Conservation (phyloP, 306 rosid species). For the Trichosanthes truncata region DNA sequence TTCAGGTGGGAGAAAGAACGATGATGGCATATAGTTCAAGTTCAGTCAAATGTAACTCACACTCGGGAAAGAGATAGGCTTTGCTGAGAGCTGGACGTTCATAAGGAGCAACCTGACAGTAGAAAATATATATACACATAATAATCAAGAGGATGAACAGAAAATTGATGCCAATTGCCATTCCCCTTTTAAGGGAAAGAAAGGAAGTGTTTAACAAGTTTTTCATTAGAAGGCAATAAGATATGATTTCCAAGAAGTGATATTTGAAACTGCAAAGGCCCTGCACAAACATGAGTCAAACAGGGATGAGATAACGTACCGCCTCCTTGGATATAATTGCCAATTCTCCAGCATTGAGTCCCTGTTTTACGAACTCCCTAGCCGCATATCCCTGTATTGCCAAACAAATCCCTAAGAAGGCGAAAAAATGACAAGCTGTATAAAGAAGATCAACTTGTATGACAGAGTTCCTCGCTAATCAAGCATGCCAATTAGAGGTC, state of each 20-base stretch:
- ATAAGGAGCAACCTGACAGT: conserved; percentile 78
- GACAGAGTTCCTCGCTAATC: not conserved
- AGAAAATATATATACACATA: not conserved
- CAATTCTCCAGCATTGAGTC: conserved; percentile 76
- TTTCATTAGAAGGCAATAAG: not conserved
- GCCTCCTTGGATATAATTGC: conserved; percentile 90
- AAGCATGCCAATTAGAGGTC: not conserved
- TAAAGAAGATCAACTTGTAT: not conserved
- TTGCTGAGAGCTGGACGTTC: conserved; percentile 99
- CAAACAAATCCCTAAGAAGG: not conserved
- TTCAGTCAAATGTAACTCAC: conserved; percentile 34
- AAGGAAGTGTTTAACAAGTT: not conserved
- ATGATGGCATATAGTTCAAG: not conserved
- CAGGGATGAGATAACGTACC: conserved; percentile 26
- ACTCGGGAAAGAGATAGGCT: conserved; percentile 87
- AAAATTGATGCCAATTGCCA: not conserved
- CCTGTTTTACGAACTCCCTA: conserved; percentile 77
- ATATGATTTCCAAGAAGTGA: not conserved
- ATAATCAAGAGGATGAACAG: not conserved
- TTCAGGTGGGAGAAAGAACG: not conserved
- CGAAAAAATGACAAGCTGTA: not conserved
- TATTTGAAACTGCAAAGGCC: not conserved
- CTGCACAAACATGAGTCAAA: not conserved
- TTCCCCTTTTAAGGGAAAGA: not conserved
- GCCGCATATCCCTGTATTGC: conserved; percentile 86